Evolutionary conservation across 2,329 filamentous ascomycete species (phyloP), one percentile per base, ranked within the genome.

Genomic region (Akanthomyces lecanii): DNA sequence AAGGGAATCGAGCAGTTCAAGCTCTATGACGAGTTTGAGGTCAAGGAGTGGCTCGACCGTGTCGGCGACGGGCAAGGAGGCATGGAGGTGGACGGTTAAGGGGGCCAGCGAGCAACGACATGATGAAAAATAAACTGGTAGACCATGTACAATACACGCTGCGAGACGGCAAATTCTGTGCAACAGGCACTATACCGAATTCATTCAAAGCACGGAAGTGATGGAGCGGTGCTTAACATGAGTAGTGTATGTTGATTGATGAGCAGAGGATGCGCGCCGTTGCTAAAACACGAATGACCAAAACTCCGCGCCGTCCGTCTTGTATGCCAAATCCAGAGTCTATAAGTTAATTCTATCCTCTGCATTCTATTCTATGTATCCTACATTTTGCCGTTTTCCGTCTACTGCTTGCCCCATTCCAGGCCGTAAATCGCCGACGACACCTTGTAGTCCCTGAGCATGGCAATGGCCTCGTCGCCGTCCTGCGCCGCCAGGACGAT

Each of bases 11-110:
- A 98, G 82, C 85, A 85, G 67, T 98, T 98, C 80, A 91, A 90
- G 81, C 82, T 97, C 68, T 95, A 90, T 72, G 95, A 99, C 75
- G 93, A 92, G 16, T 87, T 92, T 74, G 91, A 95, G 67, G 88
- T 97, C 66, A 87, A 89, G 74, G 87, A 87, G 67, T 93, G 93
- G 86, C 84, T 98, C 75, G 92, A 97, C 77, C 86, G 88, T 70
- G 81, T 88, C 23, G 85, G 84, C 64, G 84, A 86, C 61, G 71
- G 77, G 73, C 74, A 76, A 71, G 79, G 73, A 64, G 72, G 70
- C 45, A 77, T 74, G 73, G 74, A 75, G 44, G 72, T 74, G 52
- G 75, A 77, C 67, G 74, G 67, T 66, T 75, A 73, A 69, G 57
- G 61, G 59, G 30, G 54, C 23, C 11, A 33, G 52, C 30, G 30